Base-by-base conservation (phyloP, 176 grass and related monocot genomes). In the Paspalum notatum region DNA sequence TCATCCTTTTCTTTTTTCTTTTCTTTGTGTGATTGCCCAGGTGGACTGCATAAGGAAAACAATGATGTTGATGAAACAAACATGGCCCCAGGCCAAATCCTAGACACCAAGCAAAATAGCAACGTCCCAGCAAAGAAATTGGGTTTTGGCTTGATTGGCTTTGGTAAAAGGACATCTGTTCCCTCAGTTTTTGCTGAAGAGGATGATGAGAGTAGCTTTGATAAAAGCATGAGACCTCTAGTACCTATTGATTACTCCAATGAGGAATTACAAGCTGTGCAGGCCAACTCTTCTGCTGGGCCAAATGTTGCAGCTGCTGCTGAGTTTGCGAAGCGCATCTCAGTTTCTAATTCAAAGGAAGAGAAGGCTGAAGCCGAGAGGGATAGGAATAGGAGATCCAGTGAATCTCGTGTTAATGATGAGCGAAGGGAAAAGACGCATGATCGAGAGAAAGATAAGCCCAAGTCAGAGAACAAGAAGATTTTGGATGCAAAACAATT, bases 231-330 rank as follows among this genome's bases (percentile, higher is more conserved):
- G 80, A 83, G 97, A 88, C 90, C 93, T 62, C 86, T 99, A 73
- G 92, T 99, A 38, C 97, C 97, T 60, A 99, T 99, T 11, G 97
- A 99, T 85, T 99, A 99, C 77, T 91, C 97, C 40, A 93, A 85
- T 11, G 97, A 99, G 52, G 97, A 99, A 69, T 72, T 99, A 20
- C 93, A 99, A 70, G 82, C 89, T 83, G 81, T 99, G 80, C 93
- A 86, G 39, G 42, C 61, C 24, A 87, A 91, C 87, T 74, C 88
- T 86, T 86, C 75, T 77, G 46, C 82, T 53, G 75, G 69, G 55
- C 68, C 77, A 62, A 94, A 97, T 87, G 86, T 94, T 52, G 64
- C 82, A 63, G 92, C 92, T 46, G 95, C 95, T 78, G 84, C 95
- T 83, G 96, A 98, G 79, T 92, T 91, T 81, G 92, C 96, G 40